phyloP scores from a whole-genome alignment of 371 early-diverging fungal genomes.

The Mucor saturninus region DNA sequence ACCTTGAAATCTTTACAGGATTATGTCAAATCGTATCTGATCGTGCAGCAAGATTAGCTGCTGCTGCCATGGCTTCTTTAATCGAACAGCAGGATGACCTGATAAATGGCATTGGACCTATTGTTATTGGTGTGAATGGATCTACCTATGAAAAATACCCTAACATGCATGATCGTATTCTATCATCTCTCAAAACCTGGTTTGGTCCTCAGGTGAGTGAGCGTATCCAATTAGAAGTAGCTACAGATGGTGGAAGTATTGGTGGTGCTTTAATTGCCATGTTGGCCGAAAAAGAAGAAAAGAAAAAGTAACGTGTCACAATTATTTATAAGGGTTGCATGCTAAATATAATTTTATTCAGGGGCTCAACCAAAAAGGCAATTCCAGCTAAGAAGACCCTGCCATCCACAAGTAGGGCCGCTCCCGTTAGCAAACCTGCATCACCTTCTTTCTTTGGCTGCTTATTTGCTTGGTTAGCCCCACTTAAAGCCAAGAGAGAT shows the following conservation, averaged over 20 bases:
- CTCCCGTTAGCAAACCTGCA: slow-evolving; percentile 16
- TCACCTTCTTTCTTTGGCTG: slow-evolving; percentile 25
- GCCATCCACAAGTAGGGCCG: slow-evolving; percentile 3
- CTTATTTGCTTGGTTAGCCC: slow-evolving; percentile 24
- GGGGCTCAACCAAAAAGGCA: not conserved
- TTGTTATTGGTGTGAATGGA: slow-evolving; percentile 77
- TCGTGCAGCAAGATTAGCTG: slow-evolving; percentile 86
- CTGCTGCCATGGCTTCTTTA: slow-evolving; percentile 58
- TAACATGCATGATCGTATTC: slow-evolving; percentile 44
- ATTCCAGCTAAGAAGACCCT: not conserved
- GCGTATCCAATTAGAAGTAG: slow-evolving; percentile 43
- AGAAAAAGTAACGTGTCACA: not conserved
- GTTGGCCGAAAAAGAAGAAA: slow-evolving; percentile 30
- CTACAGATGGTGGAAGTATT: slow-evolving; percentile 52
- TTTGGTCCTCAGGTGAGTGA: slow-evolving; percentile 34
- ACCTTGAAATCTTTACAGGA: slow-evolving; percentile 34
- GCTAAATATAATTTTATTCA: not conserved
- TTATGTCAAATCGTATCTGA: slow-evolving; percentile 82
- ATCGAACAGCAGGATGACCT: slow-evolving; percentile 59
- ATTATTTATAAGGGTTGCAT: not conserved
- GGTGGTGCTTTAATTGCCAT: slow-evolving; percentile 55
- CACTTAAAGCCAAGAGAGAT: slow-evolving; percentile 11
- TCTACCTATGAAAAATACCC: slow-evolving; percentile 57
- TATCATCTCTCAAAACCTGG: slow-evolving; percentile 36
- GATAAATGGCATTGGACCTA: slow-evolving; percentile 25